Evolutionary conservation across 805 yeast genomes (phyloP).

Genomic region (Yamadazyma scolyti): DNA sequence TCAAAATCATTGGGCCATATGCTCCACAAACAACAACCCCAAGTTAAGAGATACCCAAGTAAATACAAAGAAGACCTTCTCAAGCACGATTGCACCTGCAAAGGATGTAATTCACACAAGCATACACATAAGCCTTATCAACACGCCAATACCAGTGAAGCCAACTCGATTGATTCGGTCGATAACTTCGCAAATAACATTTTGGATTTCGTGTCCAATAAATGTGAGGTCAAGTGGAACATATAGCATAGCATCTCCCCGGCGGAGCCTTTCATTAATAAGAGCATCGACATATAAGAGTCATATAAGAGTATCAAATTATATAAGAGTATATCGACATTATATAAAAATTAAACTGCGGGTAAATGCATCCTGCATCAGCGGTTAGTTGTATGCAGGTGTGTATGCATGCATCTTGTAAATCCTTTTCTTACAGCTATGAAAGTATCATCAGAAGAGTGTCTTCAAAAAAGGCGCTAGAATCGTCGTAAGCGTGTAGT

Average conservation of each 20-base stretch:
- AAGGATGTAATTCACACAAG: slow-evolving; percentile 5
- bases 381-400: too few species aligned
- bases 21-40: slow-evolving; percentile 2
- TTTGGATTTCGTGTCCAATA: slow-evolving; percentile 13
- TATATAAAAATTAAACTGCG: too few species aligned
- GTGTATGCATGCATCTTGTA: too few species aligned
- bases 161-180: slow-evolving; percentile 13
- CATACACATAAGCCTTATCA: slow-evolving; percentile 4
- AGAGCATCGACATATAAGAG: not conserved
- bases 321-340: too few species aligned
- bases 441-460: too few species aligned
- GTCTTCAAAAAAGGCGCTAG: too few species aligned
- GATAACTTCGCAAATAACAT: slow-evolving; percentile 15
- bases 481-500: too few species aligned
- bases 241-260: slow-evolving; percentile 5
- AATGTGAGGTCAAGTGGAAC: slow-evolving; percentile 15
- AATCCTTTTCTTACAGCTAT: too few species aligned
- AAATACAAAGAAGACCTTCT: slow-evolving; percentile 11
- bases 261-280: too few species aligned
- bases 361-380: too few species aligned
- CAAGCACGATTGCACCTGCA: slow-evolving; percentile 9
- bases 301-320: too few species aligned
- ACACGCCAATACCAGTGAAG: slow-evolving; percentile 6
- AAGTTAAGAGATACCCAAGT: slow-evolving; percentile 2
- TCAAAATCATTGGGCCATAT: slow-evolving; percentile 3